Evolutionary conservation across 192 early-diverging fungal genomes (phyloP).

Genomic region (Phlyctochytrium bullatum): DNA sequence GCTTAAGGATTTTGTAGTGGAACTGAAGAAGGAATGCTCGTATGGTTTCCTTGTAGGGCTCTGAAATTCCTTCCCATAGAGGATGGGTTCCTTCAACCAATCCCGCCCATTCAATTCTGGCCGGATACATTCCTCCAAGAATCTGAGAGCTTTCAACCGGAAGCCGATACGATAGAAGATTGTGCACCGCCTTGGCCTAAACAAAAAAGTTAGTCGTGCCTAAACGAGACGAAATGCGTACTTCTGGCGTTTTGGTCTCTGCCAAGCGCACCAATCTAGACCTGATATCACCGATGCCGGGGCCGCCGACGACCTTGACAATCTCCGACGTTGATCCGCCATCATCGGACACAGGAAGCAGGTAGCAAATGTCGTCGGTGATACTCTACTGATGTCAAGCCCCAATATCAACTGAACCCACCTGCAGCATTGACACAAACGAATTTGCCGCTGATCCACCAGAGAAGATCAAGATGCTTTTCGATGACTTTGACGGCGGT

Average conservation of each 20-base stretch:
- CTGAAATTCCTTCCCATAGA: conserved; percentile 47
- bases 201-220: not conserved
- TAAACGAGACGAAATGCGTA: conserved; percentile 10
- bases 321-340: conserved; percentile 59
- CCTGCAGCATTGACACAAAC: conserved; percentile 58
- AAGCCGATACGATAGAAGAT: conserved; percentile 67
- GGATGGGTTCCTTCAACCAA: conserved; percentile 71
- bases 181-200: conserved; percentile 62
- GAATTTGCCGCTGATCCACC: conserved; percentile 75
- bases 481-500: conserved; percentile 8
- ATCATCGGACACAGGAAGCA: conserved; percentile 74
- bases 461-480: conserved; percentile 64
- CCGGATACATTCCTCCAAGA: conserved; percentile 20
- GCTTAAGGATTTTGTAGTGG: conserved; percentile 63
- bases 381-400: conserved; percentile 26
- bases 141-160: conserved; percentile 50
- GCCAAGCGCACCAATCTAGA: conserved; percentile 65
- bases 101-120: conserved; percentile 69
- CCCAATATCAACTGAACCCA: not conserved
- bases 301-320: conserved; percentile 70
- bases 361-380: conserved; percentile 63
- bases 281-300: conserved; percentile 72
- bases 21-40: conserved; percentile 70
- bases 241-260: conserved; percentile 52
- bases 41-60: conserved; percentile 61